phyloP scores from a whole-genome alignment of 2,329 filamentous ascomycete genomes.

The Didymellaceae sp. region DNA sequence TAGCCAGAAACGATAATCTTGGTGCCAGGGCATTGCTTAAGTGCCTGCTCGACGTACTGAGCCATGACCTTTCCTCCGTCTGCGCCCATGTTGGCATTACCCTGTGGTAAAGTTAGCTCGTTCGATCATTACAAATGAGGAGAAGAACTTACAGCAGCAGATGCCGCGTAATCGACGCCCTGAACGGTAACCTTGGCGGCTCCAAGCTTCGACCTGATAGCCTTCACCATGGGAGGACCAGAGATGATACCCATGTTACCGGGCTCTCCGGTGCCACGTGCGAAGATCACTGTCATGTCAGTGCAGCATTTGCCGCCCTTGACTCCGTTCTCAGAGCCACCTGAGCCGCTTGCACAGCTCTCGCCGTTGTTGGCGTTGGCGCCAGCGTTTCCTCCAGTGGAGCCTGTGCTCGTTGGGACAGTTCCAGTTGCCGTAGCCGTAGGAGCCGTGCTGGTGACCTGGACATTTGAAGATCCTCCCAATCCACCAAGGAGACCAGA shows the following conservation, averaged over 20 bases:
- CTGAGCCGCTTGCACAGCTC: conserved; percentile 29
- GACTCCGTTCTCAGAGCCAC: conserved; percentile 50
- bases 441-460: conserved; percentile 8
- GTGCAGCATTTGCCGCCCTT: conserved; percentile 50
- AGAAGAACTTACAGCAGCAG: conserved; percentile 28
- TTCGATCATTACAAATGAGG: too few relatives aligned
- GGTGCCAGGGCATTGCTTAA: conserved; percentile 39
- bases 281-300: conserved; percentile 53
- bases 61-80: conserved; percentile 39
- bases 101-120: conserved; percentile 23
- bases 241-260: conserved; percentile 54
- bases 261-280: conserved; percentile 51
- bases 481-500: conserved; percentile 1
- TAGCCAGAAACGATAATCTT: conserved; percentile 45
- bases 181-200: conserved; percentile 38
- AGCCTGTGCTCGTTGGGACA: conserved; percentile 8
- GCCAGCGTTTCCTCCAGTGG: conserved; percentile 6
- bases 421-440: conserved; percentile 9
- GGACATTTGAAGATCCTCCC: not conserved
- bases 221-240: conserved; percentile 48
- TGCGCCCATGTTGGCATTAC: conserved; percentile 34
- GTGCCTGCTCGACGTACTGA: conserved; percentile 28
- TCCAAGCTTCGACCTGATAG: conserved; percentile 36
- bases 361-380: conserved; percentile 20
- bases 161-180: conserved; percentile 43